Conservation (phyloP, 768 basidiomycete species). For the Jaapia argillacea region DNA sequence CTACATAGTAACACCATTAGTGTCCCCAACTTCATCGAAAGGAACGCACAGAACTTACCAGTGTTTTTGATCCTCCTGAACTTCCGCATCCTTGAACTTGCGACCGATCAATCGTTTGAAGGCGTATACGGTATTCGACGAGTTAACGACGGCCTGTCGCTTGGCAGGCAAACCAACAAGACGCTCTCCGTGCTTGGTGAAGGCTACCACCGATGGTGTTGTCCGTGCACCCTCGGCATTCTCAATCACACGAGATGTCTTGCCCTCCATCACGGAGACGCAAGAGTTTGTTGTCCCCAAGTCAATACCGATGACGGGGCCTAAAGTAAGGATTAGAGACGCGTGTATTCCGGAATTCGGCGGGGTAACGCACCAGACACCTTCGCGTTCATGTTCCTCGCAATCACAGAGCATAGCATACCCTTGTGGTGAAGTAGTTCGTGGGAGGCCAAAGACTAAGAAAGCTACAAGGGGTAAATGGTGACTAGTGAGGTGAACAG, state of each 20-base stretch:
- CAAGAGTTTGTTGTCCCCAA: slow-evolving; percentile 91
- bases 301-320: slow-evolving; percentile 93
- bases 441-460: too few species aligned
- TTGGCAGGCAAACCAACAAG: slow-evolving; percentile 96
- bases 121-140: slow-evolving; percentile 88
- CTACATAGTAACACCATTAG: too few species aligned
- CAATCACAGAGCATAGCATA: slow-evolving; percentile 62
- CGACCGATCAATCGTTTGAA: slow-evolving; percentile 95
- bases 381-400: slow-evolving; percentile 94
- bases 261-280: slow-evolving; percentile 92
- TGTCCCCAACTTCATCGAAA: slow-evolving; percentile 1
- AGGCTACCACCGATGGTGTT: slow-evolving; percentile 96
- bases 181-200: slow-evolving; percentile 97
- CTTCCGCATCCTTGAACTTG: slow-evolving; percentile 87
- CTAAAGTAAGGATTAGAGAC: slow-evolving; percentile 22
- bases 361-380: slow-evolving; percentile 54
- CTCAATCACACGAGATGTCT: slow-evolving; percentile 90
- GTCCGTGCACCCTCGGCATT: slow-evolving; percentile 98
- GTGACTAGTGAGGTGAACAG: too few species aligned
- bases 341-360: neutral
- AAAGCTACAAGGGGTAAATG: too few species aligned
- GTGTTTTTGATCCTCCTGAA: slow-evolving; percentile 81
- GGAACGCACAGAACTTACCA: slow-evolving; percentile 36
- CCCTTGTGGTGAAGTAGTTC: slow-evolving; percentile 36
- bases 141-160: slow-evolving; percentile 95